phyloP scores from a whole-genome alignment of 805 yeast genomes.

The Debaryomyces castellii region DNA sequence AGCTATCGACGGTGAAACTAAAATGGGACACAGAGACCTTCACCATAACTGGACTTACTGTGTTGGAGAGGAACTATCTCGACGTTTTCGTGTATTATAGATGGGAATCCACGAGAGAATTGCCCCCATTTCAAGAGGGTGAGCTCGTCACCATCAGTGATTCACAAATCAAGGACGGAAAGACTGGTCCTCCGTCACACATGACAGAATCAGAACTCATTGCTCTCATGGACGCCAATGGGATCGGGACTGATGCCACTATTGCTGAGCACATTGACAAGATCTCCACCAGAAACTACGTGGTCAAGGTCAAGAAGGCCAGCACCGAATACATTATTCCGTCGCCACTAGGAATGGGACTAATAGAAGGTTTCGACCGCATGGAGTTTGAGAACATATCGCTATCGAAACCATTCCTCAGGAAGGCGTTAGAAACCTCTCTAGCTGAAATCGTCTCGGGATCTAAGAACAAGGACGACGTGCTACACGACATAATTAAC shows the following conservation, averaged over 20 bases:
- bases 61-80: slow-evolving; percentile 70
- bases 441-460: slow-evolving; percentile 74
- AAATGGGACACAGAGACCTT: slow-evolving; percentile 82
- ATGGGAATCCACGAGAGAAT: slow-evolving; percentile 67
- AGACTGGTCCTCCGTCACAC: slow-evolving; percentile 76
- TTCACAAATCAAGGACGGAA: slow-evolving; percentile 67
- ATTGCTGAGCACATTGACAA: slow-evolving; percentile 96
- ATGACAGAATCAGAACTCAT: slow-evolving; percentile 92
- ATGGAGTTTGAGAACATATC: slow-evolving; percentile 61
- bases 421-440: slow-evolving; percentile 71
- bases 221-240: slow-evolving; percentile 92
- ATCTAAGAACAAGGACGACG: slow-evolving; percentile 47
- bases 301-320: slow-evolving; percentile 42
- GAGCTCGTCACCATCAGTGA: slow-evolving; percentile 56
- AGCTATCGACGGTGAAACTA: slow-evolving; percentile 56
- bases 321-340: slow-evolving; percentile 61
- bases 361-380: slow-evolving; percentile 84
- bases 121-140: slow-evolving; percentile 63
- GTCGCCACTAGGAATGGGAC: slow-evolving; percentile 77
- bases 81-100: slow-evolving; percentile 76
- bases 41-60: slow-evolving; percentile 70
- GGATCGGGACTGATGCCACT: slow-evolving; percentile 98
- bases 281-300: slow-evolving; percentile 66
- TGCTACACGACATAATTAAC: slow-evolving; percentile 51
- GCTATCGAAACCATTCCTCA: slow-evolving; percentile 82